phyloP scores from a whole-genome alignment of 2,329 filamentous ascomycete genomes.

The Apiospora arundinis region DNA sequence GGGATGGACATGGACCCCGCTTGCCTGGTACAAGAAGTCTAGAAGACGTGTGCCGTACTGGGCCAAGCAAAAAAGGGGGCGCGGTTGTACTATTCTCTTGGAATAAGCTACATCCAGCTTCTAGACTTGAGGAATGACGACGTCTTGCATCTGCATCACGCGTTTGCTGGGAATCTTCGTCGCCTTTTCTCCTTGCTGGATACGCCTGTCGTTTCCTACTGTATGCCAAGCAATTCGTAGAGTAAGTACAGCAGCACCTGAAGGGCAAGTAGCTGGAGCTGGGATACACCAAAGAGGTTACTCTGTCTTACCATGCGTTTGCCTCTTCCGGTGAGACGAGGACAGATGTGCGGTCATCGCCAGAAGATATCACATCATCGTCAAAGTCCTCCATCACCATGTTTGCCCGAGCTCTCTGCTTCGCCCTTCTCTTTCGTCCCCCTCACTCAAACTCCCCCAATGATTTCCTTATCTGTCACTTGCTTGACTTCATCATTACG shows the following conservation, averaged over 20 bases:
- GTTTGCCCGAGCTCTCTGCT: conserved; percentile 29
- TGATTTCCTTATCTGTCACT: conserved; percentile 28
- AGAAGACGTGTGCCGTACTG: conserved; percentile 2
- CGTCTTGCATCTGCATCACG: neutral
- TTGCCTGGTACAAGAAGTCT: neutral
- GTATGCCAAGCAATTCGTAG: neutral
- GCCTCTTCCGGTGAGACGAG: conserved; percentile 35
- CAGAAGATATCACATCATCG: conserved; percentile 22
- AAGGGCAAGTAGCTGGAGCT: neutral
- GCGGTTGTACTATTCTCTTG: neutral
- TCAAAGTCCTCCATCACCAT: conserved; percentile 24
- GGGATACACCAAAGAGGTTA: conserved; percentile 4
- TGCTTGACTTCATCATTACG: conserved; percentile 24
- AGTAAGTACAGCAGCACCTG: neutral
- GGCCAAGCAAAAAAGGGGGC: neutral
- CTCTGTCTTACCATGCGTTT: conserved; percentile 39
- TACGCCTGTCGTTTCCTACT: neutral
- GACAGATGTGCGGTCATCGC: conserved; percentile 30
- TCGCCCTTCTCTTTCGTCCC: neutral
- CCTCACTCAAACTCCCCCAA: neutral
- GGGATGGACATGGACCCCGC: neutral
- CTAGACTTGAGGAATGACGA: neutral
- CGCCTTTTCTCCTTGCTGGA: neutral
- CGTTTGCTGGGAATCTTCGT: neutral
- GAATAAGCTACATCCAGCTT: neutral